These are phyloP conservation scores for Neophaeococcomyces mojaviensis DNA, from an alignment of 2,329 filamentous ascomycete species.

Conservation along the genomic window DNA sequence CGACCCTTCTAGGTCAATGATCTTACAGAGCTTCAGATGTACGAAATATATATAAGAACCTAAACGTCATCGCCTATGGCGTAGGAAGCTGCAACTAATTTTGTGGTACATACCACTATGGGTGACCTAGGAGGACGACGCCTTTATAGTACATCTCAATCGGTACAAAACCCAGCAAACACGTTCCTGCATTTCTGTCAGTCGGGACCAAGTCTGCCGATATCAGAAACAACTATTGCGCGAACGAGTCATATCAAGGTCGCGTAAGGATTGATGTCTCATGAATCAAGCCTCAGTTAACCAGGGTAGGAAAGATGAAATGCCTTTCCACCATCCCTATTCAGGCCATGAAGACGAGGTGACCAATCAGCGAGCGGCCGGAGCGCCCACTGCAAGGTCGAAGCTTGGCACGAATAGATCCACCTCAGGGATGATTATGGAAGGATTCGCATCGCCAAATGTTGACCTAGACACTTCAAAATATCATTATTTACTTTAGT, in stretches of 20 bases:
- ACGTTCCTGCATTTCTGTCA: neutral
- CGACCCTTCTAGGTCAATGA: no score
- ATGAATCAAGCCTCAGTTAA: neutral
- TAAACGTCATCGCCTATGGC: no score
- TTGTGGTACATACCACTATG: no score
- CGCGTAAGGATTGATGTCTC: neutral
- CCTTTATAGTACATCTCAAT: no score
- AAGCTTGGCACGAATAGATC: neutral
- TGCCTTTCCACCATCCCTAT: neutral
- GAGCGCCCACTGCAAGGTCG: neutral
- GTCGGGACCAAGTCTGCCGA: neutral
- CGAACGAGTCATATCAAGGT: no score
- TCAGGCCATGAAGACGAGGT: slow-evolving; percentile 2
- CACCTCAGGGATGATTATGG: no score
- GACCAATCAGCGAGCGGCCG: neutral
- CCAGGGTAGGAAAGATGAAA: neutral
- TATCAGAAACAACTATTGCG: neutral
- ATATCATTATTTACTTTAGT: neutral
- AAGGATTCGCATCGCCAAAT: no score
- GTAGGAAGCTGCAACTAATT: no score
- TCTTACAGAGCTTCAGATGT: no score
- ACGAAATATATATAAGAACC: no score
- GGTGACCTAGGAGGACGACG: no score
- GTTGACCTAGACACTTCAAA: no score
- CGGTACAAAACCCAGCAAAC: neutral